Evolutionary conservation across 768 basidiomycete species (phyloP).

Genomic region (Suillus variegatus): DNA sequence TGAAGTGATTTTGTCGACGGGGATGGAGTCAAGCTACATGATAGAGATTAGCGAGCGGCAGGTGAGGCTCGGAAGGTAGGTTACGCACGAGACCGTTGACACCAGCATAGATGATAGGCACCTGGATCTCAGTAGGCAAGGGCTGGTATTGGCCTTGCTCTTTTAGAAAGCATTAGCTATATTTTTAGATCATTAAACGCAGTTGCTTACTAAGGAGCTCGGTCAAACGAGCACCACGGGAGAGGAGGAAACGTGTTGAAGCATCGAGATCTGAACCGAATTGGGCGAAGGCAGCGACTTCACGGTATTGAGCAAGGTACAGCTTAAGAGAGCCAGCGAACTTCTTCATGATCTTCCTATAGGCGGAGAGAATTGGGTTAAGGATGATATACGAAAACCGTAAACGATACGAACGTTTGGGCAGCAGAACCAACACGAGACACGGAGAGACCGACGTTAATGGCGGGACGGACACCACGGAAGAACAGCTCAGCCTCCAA

Average conservation of each 20-base stretch:
- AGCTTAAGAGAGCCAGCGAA: constrained; percentile 99
- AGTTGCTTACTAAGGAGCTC: constrained; percentile 80
- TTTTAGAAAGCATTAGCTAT: constrained; percentile 37
- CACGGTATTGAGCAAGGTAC: constrained; percentile 99
- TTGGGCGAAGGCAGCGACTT: constrained; percentile 98
- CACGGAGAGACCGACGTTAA: constrained; percentile 99
- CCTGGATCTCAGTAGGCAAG: constrained; percentile 92
- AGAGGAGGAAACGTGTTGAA: constrained; percentile 97
- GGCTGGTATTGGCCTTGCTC: constrained; percentile 99
- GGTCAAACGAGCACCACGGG: constrained; percentile 96
- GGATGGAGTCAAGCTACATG: constrained; percentile 84
- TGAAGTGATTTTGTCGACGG: constrained; percentile 90
- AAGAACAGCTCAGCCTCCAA: constrained; percentile 99
- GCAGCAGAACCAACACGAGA: constrained; percentile 99
- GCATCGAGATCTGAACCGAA: constrained; percentile 99
- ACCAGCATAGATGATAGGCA: constrained; percentile 99
- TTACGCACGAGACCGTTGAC: constrained; percentile 92
- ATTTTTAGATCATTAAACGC: background rate
- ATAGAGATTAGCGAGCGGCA: background rate
- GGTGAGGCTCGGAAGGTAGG: background rate
- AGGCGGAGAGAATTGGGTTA: constrained; percentile 5
- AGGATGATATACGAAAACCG: background rate
- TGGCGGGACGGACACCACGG: constrained; percentile 99
- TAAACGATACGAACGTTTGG: constrained; percentile 76
- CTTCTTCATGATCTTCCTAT: constrained; percentile 99